A percentile compares a stretch with the other conserved stretches of the same genome.
These are phyloP conservation scores for Flaveria linearis DNA, from an alignment of 129 eudicot species.

Conservation along the genomic window DNA sequence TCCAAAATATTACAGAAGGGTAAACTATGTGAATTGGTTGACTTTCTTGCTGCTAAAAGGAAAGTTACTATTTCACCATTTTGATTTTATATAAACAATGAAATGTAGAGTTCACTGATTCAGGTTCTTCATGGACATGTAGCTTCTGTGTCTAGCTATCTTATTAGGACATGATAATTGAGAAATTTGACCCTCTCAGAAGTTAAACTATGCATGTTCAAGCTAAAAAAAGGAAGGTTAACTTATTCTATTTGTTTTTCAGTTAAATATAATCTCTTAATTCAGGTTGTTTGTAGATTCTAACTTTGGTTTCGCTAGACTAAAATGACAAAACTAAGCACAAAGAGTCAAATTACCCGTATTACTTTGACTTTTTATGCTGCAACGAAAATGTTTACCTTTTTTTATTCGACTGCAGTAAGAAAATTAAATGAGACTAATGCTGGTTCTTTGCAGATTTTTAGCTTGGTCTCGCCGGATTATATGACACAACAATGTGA, in stretches of 20 bases:
- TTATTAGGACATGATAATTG: background rate
- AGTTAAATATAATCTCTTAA: background rate
- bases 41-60: background rate
- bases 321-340: background rate
- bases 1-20: background rate
- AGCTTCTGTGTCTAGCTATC: background rate
- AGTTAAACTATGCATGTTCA: background rate
- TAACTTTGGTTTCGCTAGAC: background rate
- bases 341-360: background rate
- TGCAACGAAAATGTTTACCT: background rate
- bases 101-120: background rate
- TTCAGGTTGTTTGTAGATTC: background rate
- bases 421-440: slow-evolving; percentile 7
- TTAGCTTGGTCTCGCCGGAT: too few species aligned
- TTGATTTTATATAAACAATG: slow-evolving; percentile 1
- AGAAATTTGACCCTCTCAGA: background rate
- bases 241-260: too few species aligned
- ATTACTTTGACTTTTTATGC: background rate
- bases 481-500: too few species aligned
- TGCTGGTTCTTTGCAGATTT: background rate
- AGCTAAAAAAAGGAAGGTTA: too few species aligned
- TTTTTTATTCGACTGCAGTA: background rate
- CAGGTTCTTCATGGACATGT: background rate
- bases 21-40: background rate
- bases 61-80: background rate